These are phyloP conservation scores for Dicorynia guianensis DNA, from an alignment of 306 rosid genomes.

Conservation along the genomic window DNA sequence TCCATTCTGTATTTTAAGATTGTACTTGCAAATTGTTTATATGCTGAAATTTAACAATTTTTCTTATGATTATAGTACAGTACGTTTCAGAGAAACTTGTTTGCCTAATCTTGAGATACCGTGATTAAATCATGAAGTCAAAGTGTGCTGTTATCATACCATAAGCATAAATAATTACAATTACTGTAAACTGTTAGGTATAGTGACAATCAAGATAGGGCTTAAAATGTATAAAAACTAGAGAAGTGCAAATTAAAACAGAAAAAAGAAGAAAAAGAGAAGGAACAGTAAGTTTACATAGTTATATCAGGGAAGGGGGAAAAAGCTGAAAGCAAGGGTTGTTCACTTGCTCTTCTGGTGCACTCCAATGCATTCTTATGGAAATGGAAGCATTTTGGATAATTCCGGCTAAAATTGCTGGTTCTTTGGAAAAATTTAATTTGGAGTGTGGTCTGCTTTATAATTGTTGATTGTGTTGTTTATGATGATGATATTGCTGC, in stretches of 20 bases:
- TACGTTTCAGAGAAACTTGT: background rate
- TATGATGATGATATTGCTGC: slow-evolving; percentile 16
- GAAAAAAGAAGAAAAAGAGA: too few relatives aligned
- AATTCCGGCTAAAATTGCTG: background rate
- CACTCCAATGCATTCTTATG: slow-evolving; percentile 20
- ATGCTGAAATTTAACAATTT: slow-evolving; percentile 12
- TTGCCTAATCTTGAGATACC: background rate
- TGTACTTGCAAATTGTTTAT: background rate
- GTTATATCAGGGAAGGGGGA: background rate
- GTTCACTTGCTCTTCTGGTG: slow-evolving; percentile 16
- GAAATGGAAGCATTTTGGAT: slow-evolving; percentile 5
- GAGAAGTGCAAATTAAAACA: too few relatives aligned
- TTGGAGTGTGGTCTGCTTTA: slow-evolving; percentile 1
- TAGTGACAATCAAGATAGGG: background rate
- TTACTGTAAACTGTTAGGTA: background rate
- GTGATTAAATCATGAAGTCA: background rate
- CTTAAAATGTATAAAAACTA: too few relatives aligned
- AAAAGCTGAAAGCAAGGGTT: slow-evolving; percentile 1
- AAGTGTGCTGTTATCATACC: background rate
- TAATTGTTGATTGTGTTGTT: slow-evolving; percentile 32
- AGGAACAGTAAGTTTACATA: too few relatives aligned
- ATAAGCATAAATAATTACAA: background rate
- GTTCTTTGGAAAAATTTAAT: slow-evolving; percentile 11
- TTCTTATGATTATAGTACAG: background rate
- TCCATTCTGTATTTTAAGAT: background rate